These are phyloP conservation scores for Leishmania guyanensis DNA, from an alignment of 208 protist genomes.

Conservation along the genomic window DNA sequence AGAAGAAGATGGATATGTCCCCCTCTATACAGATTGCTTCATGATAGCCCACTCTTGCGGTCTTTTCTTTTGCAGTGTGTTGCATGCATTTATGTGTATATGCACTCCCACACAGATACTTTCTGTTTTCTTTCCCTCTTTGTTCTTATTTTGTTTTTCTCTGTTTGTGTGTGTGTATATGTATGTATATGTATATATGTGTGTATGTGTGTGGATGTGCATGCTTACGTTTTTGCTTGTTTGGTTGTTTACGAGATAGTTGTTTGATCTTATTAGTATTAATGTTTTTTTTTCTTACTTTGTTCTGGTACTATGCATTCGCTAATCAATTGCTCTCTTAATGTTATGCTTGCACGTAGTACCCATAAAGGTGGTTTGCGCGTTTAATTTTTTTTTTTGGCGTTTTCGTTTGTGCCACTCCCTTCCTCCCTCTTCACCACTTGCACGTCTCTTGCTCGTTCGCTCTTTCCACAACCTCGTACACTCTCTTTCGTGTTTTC, in stretches of 20 bases:
- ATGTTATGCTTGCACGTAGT: background rate
- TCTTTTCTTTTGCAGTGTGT: background rate
- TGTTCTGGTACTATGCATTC: background rate
- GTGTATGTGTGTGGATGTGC: background rate
- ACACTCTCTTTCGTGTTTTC: background rate
- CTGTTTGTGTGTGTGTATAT: background rate
- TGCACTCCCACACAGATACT: background rate
- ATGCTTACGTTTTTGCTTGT: background rate
- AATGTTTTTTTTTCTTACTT: background rate
- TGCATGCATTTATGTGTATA: background rate
- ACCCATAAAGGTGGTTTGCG: background rate
- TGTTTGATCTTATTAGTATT: background rate
- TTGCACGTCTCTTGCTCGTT: background rate
- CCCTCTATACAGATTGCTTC: too few relatives aligned
- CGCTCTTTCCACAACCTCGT: background rate
- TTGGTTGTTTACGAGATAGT: background rate
- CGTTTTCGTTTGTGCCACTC: background rate
- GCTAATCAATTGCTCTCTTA: too few relatives aligned
- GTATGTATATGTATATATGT: background rate
- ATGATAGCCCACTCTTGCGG: too few relatives aligned
- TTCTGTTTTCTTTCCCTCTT: background rate
- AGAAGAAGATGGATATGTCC: background rate
- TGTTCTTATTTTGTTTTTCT: background rate
- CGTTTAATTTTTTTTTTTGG: background rate
- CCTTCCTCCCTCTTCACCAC: background rate